Evolutionary conservation across 441 rosid genomes (phyloP).

Genomic region (Gossypium davidsonii): DNA sequence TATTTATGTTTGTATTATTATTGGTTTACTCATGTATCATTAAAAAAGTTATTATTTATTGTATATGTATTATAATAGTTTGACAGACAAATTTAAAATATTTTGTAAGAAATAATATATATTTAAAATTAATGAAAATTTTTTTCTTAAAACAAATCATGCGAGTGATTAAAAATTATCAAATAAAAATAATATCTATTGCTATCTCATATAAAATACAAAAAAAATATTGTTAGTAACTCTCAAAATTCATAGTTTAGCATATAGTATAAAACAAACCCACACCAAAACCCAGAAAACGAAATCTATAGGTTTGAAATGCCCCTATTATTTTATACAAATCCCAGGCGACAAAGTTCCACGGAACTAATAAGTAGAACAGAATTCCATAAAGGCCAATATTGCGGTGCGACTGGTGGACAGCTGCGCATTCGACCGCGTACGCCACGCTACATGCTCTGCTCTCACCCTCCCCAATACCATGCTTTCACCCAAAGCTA

Average conservation of each 20-base stretch:
- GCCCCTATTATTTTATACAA: neutral
- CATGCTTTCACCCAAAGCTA: neutral
- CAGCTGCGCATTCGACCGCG: slow-evolving; percentile 1
- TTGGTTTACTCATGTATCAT: too few relatives aligned
- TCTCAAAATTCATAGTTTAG: neutral
- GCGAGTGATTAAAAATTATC: too few relatives aligned
- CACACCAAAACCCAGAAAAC: neutral
- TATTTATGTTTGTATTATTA: too few relatives aligned
- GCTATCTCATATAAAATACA: too few relatives aligned
- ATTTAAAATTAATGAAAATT: too few relatives aligned
- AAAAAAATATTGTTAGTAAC: neutral
- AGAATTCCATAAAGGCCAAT: neutral
- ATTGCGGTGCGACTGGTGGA: neutral
- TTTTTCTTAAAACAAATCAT: too few relatives aligned
- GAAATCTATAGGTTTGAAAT: neutral
- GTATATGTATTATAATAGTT: too few relatives aligned
- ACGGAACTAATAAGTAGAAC: neutral
- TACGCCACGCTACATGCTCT: neutral
- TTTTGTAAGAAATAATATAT: too few relatives aligned
- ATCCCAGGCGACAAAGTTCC: neutral
- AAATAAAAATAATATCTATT: too few relatives aligned
- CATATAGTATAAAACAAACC: too few relatives aligned
- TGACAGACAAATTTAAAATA: too few relatives aligned
- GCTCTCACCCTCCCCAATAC: neutral
- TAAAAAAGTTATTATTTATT: too few relatives aligned